Base-by-base conservation (phyloP, 1,284 basidiomycete species). In the Mycena citricolor region DNA sequence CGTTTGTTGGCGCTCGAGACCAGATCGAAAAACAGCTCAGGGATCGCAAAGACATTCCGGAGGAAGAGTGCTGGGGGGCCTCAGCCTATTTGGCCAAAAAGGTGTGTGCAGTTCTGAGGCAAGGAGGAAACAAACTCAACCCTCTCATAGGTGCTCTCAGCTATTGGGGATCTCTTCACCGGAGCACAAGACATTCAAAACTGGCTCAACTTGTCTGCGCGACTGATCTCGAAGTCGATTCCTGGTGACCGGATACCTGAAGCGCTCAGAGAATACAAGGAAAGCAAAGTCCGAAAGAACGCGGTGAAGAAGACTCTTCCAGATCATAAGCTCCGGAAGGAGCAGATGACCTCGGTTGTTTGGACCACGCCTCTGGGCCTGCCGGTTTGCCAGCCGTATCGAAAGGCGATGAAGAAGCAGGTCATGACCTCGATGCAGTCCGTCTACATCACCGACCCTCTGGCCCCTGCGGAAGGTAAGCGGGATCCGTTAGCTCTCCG, bases 301-400 rank as follows among this genome's bases (percentile, higher is more conserved):
- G 34, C 32, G 23, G 20, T 36, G 42, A 47, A 50, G 36, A 26
- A 31, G 41, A 28, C 51, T 16, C 39, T 57, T 6, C 56, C 65
- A 8, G 59, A 61, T 11, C 61, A 62, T 5, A 69, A 79, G 13
- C 59, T 90, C 52, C 76, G 74, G 54, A 88, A 86, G 63, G 94
- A 97, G 63, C 88, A 94, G 62, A 98, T 99, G 95, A 91, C 92
- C 13, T 79, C 83, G 14, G 93, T 99, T 10, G 86, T 95, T 17
- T 99, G 97, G 97, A 97, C 94, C 10, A 95, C 94, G 1, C 90
- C 93, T 1, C 71, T 99, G 8, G 94, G 94, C 6, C 65, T 99
- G 44, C 95, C 95, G 0, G 90, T 99, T 54, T 93, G 95, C 0
- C 97, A 99, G 66, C 97, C 94, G 2, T 99, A 99, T 65, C 81